Evolutionary conservation across 192 early-diverging fungal species (phyloP).

Genomic region (Coemansia sp.): DNA sequence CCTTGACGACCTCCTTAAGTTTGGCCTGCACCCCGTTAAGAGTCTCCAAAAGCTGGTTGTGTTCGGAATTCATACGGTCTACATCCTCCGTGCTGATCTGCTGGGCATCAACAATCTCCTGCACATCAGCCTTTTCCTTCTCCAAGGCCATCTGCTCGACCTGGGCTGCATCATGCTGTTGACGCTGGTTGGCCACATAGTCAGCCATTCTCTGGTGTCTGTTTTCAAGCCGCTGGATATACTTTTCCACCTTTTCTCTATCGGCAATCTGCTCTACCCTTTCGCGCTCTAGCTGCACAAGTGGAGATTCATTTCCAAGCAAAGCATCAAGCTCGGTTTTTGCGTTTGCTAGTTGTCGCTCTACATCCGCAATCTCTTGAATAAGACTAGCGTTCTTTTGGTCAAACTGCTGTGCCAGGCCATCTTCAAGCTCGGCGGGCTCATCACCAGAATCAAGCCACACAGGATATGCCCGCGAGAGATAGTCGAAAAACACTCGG

Average conservation of each 20-base stretch:
- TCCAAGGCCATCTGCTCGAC: constrained; percentile 52
- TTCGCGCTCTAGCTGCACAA: constrained; percentile 59
- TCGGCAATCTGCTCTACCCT: constrained; percentile 57
- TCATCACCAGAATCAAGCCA: constrained; percentile 70
- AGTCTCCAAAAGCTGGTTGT: constrained; percentile 63
- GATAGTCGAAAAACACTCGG: constrained; percentile 71
- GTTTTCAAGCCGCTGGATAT: constrained; percentile 50
- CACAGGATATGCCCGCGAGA: constrained; percentile 61
- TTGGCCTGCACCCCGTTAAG: constrained; percentile 58
- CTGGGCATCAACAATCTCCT: constrained; percentile 69
- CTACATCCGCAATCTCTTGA: constrained; percentile 54
- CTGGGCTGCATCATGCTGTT: constrained; percentile 50
- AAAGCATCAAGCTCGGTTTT: constrained; percentile 50
- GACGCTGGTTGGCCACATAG: constrained; percentile 29
- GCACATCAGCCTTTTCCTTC: constrained; percentile 59
- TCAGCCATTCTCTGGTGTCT: constrained; percentile 58
- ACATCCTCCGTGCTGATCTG: constrained; percentile 77
- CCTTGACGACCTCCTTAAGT: constrained; percentile 60
- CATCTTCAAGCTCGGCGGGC: constrained; percentile 59
- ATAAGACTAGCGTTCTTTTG: constrained; percentile 61
- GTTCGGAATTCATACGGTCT: constrained; percentile 78
- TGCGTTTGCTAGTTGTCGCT: constrained; percentile 56
- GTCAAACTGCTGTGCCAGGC: constrained; percentile 64
- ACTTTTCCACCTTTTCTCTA: constrained; percentile 61
- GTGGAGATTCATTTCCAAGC: constrained; percentile 54